Conservation (phyloP, 768 basidiomycete species). For the Sporobolomyces phaffii region DNA sequence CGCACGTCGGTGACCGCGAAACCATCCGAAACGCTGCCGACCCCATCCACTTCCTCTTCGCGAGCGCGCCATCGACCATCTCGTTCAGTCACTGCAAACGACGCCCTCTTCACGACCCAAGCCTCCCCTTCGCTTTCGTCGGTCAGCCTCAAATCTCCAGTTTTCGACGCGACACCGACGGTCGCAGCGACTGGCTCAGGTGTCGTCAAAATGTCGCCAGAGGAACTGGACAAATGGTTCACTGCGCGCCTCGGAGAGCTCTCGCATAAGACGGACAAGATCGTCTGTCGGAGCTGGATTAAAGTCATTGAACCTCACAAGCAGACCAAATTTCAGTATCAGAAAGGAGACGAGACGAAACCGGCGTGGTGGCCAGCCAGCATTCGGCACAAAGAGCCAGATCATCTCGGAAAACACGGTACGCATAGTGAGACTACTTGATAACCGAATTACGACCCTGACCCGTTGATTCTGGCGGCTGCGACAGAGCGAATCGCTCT, state of each 20-base stretch:
- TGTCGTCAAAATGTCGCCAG: conserved; percentile 34
- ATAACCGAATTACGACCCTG: not conserved
- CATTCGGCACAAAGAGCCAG: conserved; percentile 49
- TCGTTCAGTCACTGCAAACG: too few species aligned
- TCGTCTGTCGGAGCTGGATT: conserved; percentile 49
- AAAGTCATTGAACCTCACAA: conserved; percentile 50
- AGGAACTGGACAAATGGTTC: conserved; percentile 44
- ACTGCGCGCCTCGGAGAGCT: conserved; percentile 43
- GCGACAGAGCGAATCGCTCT: conserved; percentile 46
- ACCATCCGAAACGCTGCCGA: too few species aligned
- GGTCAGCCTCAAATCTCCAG: conserved; percentile 23
- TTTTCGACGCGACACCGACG: conserved; percentile 34
- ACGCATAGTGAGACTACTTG: too few species aligned
- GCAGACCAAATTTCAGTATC: conserved; percentile 48
- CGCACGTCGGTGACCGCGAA: too few species aligned
- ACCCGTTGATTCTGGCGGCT: not conserved
- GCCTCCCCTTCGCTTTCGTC: too few species aligned
- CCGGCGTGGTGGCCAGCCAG: conserved; percentile 49
- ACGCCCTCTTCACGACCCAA: too few species aligned
- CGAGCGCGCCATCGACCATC: too few species aligned
- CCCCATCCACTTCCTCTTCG: too few species aligned
- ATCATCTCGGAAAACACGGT: conserved; percentile 48
- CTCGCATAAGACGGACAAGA: conserved; percentile 46
- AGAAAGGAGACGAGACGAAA: conserved; percentile 47
- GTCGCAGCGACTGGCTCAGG: not conserved